Evolutionary conservation across 23 red algal species (phyloP).

Genomic region (Cyanidium caldarium): DNA sequence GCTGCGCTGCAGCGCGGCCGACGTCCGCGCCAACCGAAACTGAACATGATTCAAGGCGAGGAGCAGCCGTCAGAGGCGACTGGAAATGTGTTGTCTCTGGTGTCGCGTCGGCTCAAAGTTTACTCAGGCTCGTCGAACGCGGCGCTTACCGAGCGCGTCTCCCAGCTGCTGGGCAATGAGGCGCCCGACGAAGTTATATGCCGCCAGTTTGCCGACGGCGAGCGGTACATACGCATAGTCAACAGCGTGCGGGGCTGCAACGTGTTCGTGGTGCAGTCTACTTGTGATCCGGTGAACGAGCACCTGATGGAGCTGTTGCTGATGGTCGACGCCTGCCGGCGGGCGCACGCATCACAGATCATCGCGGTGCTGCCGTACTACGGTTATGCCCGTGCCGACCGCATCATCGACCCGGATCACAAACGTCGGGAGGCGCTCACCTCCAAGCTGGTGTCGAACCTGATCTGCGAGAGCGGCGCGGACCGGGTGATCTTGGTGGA

Average conservation of each 20-base stretch:
- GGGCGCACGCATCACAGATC: slow-evolving; percentile 81
- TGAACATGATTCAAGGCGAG: not conserved
- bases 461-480: slow-evolving; percentile 70
- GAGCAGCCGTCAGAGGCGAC: not conserved
- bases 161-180: slow-evolving; percentile 60
- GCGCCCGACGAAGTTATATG: slow-evolving; percentile 37
- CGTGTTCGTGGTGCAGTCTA: slow-evolving; percentile 93
- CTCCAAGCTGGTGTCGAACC: slow-evolving; percentile 82
- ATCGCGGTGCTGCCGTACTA: slow-evolving; percentile 85
- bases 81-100: not conserved
- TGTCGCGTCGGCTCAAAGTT: slow-evolving; percentile 63
- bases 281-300: slow-evolving; percentile 50
- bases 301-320: slow-evolving; percentile 76
- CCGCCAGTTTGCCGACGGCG: slow-evolving; percentile 83
- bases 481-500: slow-evolving; percentile 85
- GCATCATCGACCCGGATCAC: slow-evolving; percentile 74
- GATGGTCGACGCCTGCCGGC: slow-evolving; percentile 94
- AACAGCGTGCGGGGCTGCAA: slow-evolving; percentile 90
- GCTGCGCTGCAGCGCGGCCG: no score
- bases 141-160: slow-evolving; percentile 34
- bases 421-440: slow-evolving; percentile 80
- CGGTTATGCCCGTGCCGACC: slow-evolving; percentile 83
- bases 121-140: slow-evolving; percentile 78
- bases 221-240: slow-evolving; percentile 82
- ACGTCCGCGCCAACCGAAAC: no score